Conservation (phyloP, 441 rosid species). For the Omphalea diandra region DNA sequence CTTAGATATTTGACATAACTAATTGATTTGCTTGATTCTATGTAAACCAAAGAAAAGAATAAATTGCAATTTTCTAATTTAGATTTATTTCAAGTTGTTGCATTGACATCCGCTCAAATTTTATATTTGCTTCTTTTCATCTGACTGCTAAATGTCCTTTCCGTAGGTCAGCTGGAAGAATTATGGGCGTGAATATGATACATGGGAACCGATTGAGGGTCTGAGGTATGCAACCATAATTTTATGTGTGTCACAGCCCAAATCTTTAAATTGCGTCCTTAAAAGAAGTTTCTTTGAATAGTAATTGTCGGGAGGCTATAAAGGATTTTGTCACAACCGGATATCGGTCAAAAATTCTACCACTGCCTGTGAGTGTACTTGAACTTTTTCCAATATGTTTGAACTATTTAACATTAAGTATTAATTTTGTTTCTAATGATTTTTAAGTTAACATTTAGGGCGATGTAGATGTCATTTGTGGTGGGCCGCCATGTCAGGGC, state of each 20-base stretch:
- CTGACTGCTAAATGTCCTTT: background rate
- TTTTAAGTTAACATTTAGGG: constrained; percentile 40
- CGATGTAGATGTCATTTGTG: constrained; percentile 68
- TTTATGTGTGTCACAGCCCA: too few species aligned
- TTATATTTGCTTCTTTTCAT: background rate
- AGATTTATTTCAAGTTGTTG: background rate
- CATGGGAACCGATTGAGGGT: constrained; percentile 73
- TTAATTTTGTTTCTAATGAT: background rate
- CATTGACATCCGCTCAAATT: background rate
- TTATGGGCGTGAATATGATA: constrained; percentile 51
- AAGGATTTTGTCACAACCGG: constrained; percentile 48
- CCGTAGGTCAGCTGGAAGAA: constrained; percentile 67
- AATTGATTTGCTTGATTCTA: background rate
- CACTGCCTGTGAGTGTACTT: constrained; percentile 49
- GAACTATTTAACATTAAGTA: background rate
- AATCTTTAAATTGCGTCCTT: background rate
- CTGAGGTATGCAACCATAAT: constrained; percentile 45
- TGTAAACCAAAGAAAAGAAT: background rate
- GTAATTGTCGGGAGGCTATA: constrained; percentile 43
- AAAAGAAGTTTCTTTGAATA: constrained; percentile 21
- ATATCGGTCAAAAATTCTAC: constrained; percentile 43
- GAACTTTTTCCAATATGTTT: background rate
- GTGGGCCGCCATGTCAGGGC: constrained; percentile 95
- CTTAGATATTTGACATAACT: background rate
- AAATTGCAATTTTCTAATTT: background rate